Evolutionary conservation across 2,329 filamentous ascomycete species (phyloP), one percentile per base, ranked within the genome.

Genomic region (Xylariaceae sp.): DNA sequence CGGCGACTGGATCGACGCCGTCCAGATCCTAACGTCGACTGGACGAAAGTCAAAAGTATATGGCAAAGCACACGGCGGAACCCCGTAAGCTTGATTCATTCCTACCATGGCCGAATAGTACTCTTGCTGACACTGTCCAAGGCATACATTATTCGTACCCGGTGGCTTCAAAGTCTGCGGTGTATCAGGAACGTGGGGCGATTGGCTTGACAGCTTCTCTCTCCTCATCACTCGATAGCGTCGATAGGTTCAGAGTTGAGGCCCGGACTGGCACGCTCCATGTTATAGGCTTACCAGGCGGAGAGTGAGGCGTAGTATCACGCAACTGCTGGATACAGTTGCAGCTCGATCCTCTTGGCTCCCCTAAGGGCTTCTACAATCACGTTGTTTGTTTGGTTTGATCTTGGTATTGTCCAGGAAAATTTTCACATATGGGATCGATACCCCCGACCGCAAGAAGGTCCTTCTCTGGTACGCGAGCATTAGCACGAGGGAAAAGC

Each of bases 121-220:
- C 5, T 7, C 29, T 29, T 47, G 32, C 54, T 62, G 43, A 63
- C 46, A 12, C 13, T 13, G 39, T 6, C 16, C 1, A 52, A 96
- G 90, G 47, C 83, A 89, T 61, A 92, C 82, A 23, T 71, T 98
- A 44, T 85, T 97, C 51, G 88, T 90, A 36, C 92, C 92, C 9
- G 74, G 85, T 50, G 90, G 90, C 34, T 96, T 92, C 65, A 86
- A 74, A 50, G 83, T 97, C 56, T 89, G 85, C 45, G 92, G 92
- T 43, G 74, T 97, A 47, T 84, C 86, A 9, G 92, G 92, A 40
- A 86, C 85, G 36, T 86, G 81, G 55, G 88, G 74, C 26, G 60
- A 75, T 34, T 94, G 87, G 87, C 67, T 96, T 15, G 88, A 95
- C 59, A 85, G 85, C 3, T 87, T 96, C 60, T 83, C 85, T 7